A percentile compares a stretch with the other conserved stretches of the same genome.
Conservation (phyloP, 1,284 basidiomycete species). For the Peniophora sp. region DNA sequence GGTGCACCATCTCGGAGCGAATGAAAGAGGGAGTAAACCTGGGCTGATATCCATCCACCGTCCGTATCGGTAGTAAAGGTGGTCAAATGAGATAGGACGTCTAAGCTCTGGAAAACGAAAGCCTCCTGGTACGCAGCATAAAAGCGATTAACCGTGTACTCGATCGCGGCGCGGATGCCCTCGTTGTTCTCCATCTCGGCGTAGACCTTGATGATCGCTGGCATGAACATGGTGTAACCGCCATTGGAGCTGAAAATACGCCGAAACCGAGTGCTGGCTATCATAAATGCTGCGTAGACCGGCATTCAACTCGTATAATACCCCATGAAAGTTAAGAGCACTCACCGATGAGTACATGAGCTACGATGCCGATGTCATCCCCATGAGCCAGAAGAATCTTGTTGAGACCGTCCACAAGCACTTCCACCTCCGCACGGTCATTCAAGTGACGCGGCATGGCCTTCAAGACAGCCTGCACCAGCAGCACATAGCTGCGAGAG, state of each 20-base stretch:
- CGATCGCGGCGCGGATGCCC: constrained; percentile 59
- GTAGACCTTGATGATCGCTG: constrained; percentile 61
- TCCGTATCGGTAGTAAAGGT: constrained; percentile 38
- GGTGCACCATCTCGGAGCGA: constrained; percentile 38
- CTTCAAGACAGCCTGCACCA: constrained; percentile 66
- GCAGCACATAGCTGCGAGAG: constrained; percentile 61
- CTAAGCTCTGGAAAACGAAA: constrained; percentile 71
- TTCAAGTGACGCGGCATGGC: constrained; percentile 72
- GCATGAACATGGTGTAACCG: constrained; percentile 68
- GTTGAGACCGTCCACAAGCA: constrained; percentile 65
- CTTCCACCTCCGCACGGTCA: constrained; percentile 63
- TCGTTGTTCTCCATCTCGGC: constrained; percentile 44
- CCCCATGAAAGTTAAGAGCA: background rate
- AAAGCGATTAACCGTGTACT: constrained; percentile 68
- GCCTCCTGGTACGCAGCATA: constrained; percentile 70
- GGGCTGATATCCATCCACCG: constrained; percentile 40
- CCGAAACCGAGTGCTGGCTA: constrained; percentile 71
- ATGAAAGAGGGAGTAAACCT: constrained; percentile 46
- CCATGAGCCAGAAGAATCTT: constrained; percentile 60
- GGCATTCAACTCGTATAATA: background rate
- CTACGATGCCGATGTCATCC: constrained; percentile 63
- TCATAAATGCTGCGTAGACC: constrained; percentile 42
- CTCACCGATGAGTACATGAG: constrained; percentile 64
- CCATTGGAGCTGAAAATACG: constrained; percentile 67
- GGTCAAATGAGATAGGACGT: constrained; percentile 50